Conservation (phyloP, 225 moss, liverwort and hornwort species). For the Rhytidiadelphus loreus region DNA sequence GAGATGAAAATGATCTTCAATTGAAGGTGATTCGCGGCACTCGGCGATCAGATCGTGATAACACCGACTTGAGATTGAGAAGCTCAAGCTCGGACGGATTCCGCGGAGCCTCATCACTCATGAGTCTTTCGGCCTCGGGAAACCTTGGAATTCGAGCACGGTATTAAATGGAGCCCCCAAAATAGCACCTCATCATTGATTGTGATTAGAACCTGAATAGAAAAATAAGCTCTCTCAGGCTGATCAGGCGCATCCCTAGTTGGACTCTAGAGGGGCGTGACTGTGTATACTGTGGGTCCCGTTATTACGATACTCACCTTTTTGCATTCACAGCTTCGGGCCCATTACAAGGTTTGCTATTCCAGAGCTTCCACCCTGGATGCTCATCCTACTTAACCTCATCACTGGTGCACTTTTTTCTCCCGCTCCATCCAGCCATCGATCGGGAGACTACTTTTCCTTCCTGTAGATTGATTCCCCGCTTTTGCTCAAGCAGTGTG, state of each 20-base stretch:
- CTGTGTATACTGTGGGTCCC: background rate
- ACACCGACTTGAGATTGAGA: background rate
- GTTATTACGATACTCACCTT: background rate
- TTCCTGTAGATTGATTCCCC: background rate
- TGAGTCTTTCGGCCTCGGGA: background rate
- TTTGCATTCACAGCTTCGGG: background rate
- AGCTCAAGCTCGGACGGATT: background rate
- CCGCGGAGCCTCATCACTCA: background rate
- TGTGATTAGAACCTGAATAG: background rate
- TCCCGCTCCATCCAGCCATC: background rate
- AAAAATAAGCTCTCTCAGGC: background rate
- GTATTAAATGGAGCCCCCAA: background rate
- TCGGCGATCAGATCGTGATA: background rate
- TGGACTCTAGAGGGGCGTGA: background rate
- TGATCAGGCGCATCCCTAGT: background rate
- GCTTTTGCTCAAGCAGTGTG: background rate
- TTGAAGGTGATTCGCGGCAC: background rate
- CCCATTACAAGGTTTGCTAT: background rate
- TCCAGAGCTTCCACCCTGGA: background rate
- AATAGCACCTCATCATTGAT: constrained; percentile 2
- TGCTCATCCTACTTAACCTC: constrained; percentile 3
- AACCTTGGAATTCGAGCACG: background rate
- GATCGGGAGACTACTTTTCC: background rate
- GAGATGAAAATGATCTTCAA: background rate
- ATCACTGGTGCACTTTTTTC: background rate